Base-by-base conservation (phyloP, 768 basidiomycete genomes). In the Hortiboletus flavorubellus region DNA sequence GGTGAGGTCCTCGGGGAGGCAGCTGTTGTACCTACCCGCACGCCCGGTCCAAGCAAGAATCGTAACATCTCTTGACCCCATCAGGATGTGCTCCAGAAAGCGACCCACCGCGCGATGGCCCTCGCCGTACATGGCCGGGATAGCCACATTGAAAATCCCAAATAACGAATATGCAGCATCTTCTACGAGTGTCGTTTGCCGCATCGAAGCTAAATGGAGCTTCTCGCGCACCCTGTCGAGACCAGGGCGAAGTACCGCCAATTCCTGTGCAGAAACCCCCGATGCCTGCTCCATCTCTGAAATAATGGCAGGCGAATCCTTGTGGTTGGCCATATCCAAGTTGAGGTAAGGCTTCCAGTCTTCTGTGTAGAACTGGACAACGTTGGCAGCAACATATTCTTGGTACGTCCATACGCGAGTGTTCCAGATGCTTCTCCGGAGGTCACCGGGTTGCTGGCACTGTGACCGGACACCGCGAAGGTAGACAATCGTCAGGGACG, bases 31-130 rank as follows among this genome's bases (percentile, higher is more conserved):
- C 15, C 37, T 21, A 21, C 56, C 49, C 4, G 53, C 21, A 0
- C 18, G 14, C 8, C 61, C 62, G 0, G 61, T 64, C 58, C 62
- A 64, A 21, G 62, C 63, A 1, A 64, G 53, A 29, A 64, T 31
- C 1, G 51, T 50, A 5, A 51, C 48, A 5, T 64, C 58, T 0
- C 53, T 48, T 0, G 61, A 64, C 3, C 58, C 53, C 0, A 48
- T 44, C 11, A 63, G 18, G 7, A 63, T 43, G 18, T 63, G 50
- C n/a, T 60, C 62, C 33, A 63, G 18, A 11, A 63, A 26, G 3
- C 62, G 51, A 8, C 61, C 57, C 0, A 63, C 52, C 0, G 62
- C 57, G 1, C 37, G 52, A 23, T 39, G 18, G 0, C 61, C 54
- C 47, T 63, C 62, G 2, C 61, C 62, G 4, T 61, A 61, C 5